Base-by-base conservation (phyloP, 1,139 yeast species). In the Scheffersomyces parashehatae region DNA sequence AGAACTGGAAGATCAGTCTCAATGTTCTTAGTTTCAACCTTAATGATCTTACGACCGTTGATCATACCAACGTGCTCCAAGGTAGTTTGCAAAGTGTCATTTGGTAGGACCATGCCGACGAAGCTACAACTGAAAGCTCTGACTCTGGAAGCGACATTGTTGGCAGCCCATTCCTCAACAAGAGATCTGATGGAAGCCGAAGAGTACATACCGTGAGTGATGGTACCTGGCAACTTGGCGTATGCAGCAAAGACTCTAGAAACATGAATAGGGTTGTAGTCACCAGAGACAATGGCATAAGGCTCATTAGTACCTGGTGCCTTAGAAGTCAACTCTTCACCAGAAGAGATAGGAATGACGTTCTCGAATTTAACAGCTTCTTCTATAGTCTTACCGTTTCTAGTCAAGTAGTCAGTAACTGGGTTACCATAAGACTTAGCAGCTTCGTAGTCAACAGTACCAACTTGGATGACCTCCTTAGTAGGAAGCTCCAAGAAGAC, bases 91-190 rank as follows among this genome's bases (percentile, higher is more conserved):
- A 93, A 81, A 49, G 81, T 84, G 62, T 95, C 96, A 67, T 91
- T 93, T 56, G 99, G 99, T 60, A 93, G 79, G 44, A 93, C 98
- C 99, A 93, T 93, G 57, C 96, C 97, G 47, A 87, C 90, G 64
- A 93, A 93, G 59, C 79, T 79, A 66, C 96, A 90, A 67, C 82
- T 83, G 81, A 86, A 93, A 37, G 96, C 98, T 66, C 96, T 83
- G 46, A 95, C 98, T 74, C 99, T 88, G 44, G 93, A 81, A 45
- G 97, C 95, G 58, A 88, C 91, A 67, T 95, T 90, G 68, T 90
- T 93, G 50, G 99, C 99, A 54, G 99, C 99, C 91, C 97, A 91
- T 67, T 89, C 88, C 75, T 93, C 99, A 55, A 93, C 97, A 64
- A 90, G 80, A 14, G 95, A 82, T 75, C 99, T 85, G 53, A 91